A percentile compares a stretch with the other conserved stretches of the same genome.
Evolutionary conservation across 148 eudicot genomes (phyloP).

Genomic region (Euryodendron excelsum): DNA sequence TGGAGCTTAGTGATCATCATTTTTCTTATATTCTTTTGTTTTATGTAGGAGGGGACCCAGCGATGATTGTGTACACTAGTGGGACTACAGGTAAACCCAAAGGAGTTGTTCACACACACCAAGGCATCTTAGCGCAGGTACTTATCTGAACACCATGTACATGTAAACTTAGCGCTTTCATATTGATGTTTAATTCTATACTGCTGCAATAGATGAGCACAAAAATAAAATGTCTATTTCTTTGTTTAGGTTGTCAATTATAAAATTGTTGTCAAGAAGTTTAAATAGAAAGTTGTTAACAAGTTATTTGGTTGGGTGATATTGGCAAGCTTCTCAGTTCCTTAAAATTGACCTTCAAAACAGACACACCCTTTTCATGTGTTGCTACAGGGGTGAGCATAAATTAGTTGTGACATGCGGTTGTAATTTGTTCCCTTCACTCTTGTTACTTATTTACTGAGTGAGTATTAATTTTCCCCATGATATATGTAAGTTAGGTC

Average conservation of each 20-base stretch:
- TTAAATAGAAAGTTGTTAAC: not conserved
- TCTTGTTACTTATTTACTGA: not conserved
- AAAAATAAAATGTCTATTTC: not conserved
- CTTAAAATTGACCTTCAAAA: not conserved
- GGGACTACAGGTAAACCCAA: slow-evolving; percentile 99
- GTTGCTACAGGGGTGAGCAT: not conserved
- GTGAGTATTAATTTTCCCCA: not conserved
- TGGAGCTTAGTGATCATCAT: not conserved
- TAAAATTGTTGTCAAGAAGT: not conserved
- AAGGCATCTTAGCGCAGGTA: slow-evolving; percentile 88
- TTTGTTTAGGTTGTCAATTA: slow-evolving; percentile 5
- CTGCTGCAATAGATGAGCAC: not conserved
- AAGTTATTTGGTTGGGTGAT: not conserved
- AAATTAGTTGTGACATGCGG: not conserved
- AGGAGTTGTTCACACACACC: slow-evolving; percentile 97
- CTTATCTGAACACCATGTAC: slow-evolving; percentile 7
- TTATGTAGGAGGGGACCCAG: slow-evolving; percentile 67
- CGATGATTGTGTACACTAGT: slow-evolving; percentile 87
- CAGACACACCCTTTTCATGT: not conserved
- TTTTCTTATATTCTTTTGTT: slow-evolving; percentile 13
- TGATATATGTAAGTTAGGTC: not conserved
- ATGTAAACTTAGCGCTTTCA: not conserved
- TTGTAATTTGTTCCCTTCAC: not conserved
- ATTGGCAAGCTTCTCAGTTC: not conserved
- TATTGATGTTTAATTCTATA: not conserved